Conservation (phyloP, 768 basidiomycete species). For the Naganishia randhawae region DNA sequence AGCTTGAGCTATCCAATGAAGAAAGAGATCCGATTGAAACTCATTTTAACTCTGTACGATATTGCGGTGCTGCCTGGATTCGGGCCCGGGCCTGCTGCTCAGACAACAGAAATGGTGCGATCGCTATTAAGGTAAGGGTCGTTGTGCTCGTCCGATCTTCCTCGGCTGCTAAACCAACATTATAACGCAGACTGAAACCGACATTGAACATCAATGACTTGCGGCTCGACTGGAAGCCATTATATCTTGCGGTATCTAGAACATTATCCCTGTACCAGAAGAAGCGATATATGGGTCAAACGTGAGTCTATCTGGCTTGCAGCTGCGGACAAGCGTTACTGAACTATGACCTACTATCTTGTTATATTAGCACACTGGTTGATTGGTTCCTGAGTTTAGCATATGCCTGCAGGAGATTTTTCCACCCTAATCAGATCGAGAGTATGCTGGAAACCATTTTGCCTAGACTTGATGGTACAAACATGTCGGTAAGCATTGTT, state of each 20-base stretch:
- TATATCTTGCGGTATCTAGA: conserved; percentile 44
- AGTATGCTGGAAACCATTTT: conserved; percentile 86
- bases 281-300: conserved; percentile 51
- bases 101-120: conserved; percentile 21
- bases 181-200: conserved; percentile 29
- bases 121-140: conserved; percentile 21
- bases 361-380: neutral
- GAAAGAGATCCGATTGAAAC: conserved; percentile 66
- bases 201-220: conserved; percentile 43
- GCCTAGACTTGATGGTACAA: conserved; percentile 69
- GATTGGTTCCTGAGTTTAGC: conserved; percentile 15
- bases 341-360: neutral
- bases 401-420: conserved; percentile 61
- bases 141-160: neutral
- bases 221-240: conserved; percentile 45
- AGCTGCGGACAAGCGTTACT: neutral
- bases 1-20: conserved; percentile 84
- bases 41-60: conserved; percentile 76
- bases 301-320: conserved; percentile 28
- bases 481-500: conserved; percentile 55
- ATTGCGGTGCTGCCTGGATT: conserved; percentile 57
- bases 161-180: neutral
- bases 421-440: conserved; percentile 77
- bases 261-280: conserved; percentile 60
- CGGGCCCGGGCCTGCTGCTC: conserved; percentile 11